These are phyloP conservation scores for Bretziella fagacearum DNA, from an alignment of 2,329 filamentous ascomycete genomes.

Conservation along the genomic window DNA sequence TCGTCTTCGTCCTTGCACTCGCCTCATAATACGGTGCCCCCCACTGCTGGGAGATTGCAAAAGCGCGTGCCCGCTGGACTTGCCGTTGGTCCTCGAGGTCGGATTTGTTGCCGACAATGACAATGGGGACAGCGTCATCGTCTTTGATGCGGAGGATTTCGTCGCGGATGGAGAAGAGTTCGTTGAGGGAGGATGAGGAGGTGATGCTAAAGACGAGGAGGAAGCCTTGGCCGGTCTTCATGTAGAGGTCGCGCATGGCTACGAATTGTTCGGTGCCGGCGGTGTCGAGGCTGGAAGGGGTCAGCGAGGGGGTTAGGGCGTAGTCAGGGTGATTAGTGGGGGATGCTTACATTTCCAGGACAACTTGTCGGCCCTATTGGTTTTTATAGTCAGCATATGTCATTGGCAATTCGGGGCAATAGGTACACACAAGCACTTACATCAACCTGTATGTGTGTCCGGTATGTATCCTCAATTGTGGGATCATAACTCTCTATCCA, in stretches of 20 bases:
- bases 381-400: conserved; percentile 15
- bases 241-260: conserved; percentile 65
- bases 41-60: conserved; percentile 75
- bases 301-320: background rate
- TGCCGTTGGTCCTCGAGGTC: conserved; percentile 74
- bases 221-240: conserved; percentile 87
- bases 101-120: conserved; percentile 84
- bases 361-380: conserved; percentile 61
- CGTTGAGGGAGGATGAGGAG: conserved; percentile 63
- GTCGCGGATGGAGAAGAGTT: conserved; percentile 65
- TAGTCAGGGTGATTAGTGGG: too few relatives aligned
- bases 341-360: conserved; percentile 62
- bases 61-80: conserved; percentile 62
- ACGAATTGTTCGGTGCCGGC: conserved; percentile 82
- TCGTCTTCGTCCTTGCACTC: conserved; percentile 64
- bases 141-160: conserved; percentile 87
- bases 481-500: conserved; percentile 83
- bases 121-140: conserved; percentile 68
- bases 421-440: conserved; percentile 48
- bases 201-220: conserved; percentile 86
- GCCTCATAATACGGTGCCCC: conserved; percentile 83
- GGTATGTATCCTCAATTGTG: conserved; percentile 63
- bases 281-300: conserved; percentile 51
- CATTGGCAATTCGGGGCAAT: background rate
- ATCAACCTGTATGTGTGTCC: conserved; percentile 64